phyloP scores from a whole-genome alignment of 2,329 filamentous ascomycete species.

The Talaromyces sp. region DNA sequence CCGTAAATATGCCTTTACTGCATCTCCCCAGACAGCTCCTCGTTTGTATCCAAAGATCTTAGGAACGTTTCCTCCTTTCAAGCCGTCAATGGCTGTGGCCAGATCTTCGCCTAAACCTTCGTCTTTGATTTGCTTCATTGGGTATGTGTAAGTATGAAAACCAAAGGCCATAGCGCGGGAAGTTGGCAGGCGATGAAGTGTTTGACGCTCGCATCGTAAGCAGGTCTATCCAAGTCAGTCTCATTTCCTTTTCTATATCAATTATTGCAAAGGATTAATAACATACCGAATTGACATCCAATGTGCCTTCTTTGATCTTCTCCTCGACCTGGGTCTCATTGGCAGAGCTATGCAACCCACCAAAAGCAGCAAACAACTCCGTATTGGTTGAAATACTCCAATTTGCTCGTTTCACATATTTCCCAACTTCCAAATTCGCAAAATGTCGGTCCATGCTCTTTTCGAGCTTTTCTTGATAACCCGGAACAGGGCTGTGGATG shows the following conservation, averaged over 20 bases:
- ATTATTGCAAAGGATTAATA: too few relatives aligned
- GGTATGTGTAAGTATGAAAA: slow-evolving; percentile 60
- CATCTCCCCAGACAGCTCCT: slow-evolving; percentile 52
- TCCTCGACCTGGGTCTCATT: slow-evolving; percentile 21
- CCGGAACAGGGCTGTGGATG: slow-evolving; percentile 50
- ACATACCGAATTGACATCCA: slow-evolving; percentile 44
- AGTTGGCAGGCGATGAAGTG: slow-evolving; percentile 53
- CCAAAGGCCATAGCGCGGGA: slow-evolving; percentile 54
- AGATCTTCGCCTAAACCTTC: slow-evolving; percentile 53
- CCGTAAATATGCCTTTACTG: slow-evolving; percentile 49
- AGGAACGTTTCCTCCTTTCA: slow-evolving; percentile 53
- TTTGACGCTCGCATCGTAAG: slow-evolving; percentile 57
- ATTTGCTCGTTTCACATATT: slow-evolving; percentile 51
- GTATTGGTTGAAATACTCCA: slow-evolving; percentile 40
- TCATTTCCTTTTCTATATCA: neutral
- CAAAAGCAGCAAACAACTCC: slow-evolving; percentile 38
- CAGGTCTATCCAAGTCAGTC: slow-evolving; percentile 31
- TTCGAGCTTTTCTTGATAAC: slow-evolving; percentile 26
- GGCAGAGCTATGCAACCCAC: slow-evolving; percentile 26
- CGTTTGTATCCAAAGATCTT: slow-evolving; percentile 57
- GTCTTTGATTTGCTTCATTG: slow-evolving; percentile 50
- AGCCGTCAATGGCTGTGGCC: slow-evolving; percentile 55
- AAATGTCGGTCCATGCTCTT: slow-evolving; percentile 31
- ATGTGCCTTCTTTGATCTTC: slow-evolving; percentile 27
- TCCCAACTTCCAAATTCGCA: slow-evolving; percentile 20